Conservation (phyloP, 331 rosid genomes). For the Rhamnella rubrinervis region DNA sequence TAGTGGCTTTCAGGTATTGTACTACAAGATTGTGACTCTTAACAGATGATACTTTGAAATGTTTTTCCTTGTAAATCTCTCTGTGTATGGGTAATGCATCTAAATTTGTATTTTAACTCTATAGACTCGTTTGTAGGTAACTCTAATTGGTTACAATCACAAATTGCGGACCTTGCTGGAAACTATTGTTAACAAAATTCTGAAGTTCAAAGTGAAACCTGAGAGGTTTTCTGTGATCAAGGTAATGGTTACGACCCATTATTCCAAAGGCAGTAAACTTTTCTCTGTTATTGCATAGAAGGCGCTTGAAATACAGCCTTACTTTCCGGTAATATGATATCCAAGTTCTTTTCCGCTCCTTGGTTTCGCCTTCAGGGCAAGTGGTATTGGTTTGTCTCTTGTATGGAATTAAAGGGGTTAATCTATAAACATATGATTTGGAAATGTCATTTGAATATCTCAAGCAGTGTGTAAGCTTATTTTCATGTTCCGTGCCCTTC, state of each 20-base stretch:
- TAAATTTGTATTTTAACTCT: constrained; percentile 7
- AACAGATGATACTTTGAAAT: background rate
- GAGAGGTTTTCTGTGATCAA: constrained; percentile 89
- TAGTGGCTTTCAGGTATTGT: constrained; percentile 82
- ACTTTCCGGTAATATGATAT: background rate
- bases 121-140: constrained; percentile 51
- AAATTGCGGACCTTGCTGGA: constrained; percentile 74
- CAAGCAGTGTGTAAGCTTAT: constrained; percentile 14
- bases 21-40: constrained; percentile 4
- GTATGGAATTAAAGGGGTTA: background rate
- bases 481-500: background rate
- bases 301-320: background rate
- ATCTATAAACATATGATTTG: background rate
- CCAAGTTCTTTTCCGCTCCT: background rate
- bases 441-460: background rate
- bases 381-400: background rate
- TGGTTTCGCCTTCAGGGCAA: too few species aligned
- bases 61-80: background rate
- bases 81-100: background rate
- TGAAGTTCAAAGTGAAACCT: constrained; percentile 59
- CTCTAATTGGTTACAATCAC: constrained; percentile 78
- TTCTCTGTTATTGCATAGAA: background rate
- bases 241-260: constrained; percentile 41
- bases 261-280: constrained; percentile 1
- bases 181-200: constrained; percentile 64